Conservation (phyloP, 108 stramenopile species). For the Schizochytrium sp. region DNA sequence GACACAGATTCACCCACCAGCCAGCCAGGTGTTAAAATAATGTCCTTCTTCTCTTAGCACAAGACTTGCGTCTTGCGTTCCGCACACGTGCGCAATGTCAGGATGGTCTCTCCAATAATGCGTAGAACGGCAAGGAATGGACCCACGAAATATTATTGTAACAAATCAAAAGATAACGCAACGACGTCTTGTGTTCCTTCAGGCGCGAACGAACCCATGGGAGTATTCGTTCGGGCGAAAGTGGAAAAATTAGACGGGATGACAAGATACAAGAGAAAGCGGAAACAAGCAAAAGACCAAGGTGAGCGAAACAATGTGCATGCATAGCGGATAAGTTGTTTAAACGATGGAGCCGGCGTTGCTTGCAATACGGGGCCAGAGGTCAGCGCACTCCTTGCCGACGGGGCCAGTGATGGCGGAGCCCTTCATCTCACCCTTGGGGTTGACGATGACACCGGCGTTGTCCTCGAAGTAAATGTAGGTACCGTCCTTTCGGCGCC, state of each 20-base stretch:
- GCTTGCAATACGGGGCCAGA: conserved; percentile 98
- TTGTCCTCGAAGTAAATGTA: conserved; percentile 99
- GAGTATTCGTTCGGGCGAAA: too few relatives aligned
- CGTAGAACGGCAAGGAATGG: too few relatives aligned
- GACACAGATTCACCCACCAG: too few relatives aligned
- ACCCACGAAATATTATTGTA: too few relatives aligned
- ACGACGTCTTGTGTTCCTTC: too few relatives aligned
- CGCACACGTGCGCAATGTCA: too few relatives aligned
- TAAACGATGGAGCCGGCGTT: conserved; percentile 94
- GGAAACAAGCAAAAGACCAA: background rate
- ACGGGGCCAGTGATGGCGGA: conserved; percentile 96
- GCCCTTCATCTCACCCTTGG: conserved; percentile 99
- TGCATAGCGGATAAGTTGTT: conserved; percentile 15
- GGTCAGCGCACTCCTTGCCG: conserved; percentile 99
- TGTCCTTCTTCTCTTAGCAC: too few relatives aligned
- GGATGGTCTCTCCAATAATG: too few relatives aligned
- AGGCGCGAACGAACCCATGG: accelerated
- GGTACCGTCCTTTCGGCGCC: conserved; percentile 97
- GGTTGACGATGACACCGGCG: conserved; percentile 99
- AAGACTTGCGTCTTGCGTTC: too few relatives aligned
- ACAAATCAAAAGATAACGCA: too few relatives aligned
- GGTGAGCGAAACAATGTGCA: background rate
- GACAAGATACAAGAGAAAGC: background rate
- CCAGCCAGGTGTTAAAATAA: too few relatives aligned
- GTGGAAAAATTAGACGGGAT: too few relatives aligned